Percentiles rank a stretch among this genome's conserved stretches.
Conservation (phyloP, 306 rosid species). For the Pyrus communis region DNA sequence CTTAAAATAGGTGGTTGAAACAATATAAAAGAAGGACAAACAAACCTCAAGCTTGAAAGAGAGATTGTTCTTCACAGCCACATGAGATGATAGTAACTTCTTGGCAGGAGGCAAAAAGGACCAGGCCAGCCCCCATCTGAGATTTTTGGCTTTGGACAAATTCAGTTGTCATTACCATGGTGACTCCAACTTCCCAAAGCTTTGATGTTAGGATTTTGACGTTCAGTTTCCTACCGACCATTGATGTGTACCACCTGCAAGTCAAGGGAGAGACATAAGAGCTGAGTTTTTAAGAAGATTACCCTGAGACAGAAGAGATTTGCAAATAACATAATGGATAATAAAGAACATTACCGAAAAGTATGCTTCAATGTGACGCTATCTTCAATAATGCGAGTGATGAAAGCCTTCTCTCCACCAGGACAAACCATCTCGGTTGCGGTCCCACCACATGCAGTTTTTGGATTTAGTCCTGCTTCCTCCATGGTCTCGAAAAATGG, state of each 20-base stretch:
- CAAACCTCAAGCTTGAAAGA: constrained; percentile 64
- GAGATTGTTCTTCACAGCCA: constrained; percentile 43
- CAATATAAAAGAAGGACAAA: neutral
- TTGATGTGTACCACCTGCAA: constrained; percentile 85
- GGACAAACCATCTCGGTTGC: constrained; percentile 71
- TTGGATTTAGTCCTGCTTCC: constrained; percentile 82
- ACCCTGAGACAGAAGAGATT: neutral
- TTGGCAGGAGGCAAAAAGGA: constrained; percentile 62
- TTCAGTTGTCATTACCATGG: constrained; percentile 77
- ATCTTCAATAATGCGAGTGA: constrained; percentile 70
- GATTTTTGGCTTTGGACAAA: constrained; percentile 81
- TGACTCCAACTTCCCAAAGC: constrained; percentile 76
- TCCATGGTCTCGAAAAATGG: constrained; percentile 82
- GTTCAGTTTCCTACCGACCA: constrained; percentile 60
- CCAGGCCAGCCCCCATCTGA: constrained; percentile 93
- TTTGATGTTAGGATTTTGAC: constrained; percentile 51
- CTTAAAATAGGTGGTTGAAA: neutral
- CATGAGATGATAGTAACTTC: constrained; percentile 33
- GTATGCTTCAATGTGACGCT: constrained; percentile 48
- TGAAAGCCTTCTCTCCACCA: constrained; percentile 86
- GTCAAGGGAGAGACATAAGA: constrained; percentile 3
- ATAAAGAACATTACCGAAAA: constrained; percentile 41
- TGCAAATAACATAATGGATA: neutral
- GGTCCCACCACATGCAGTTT: constrained; percentile 86
- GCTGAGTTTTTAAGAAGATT: neutral